A percentile compares a stretch with the other conserved stretches of the same genome.
These are phyloP conservation scores for Pyrenochaeta sp. DNA, from an alignment of 2,329 filamentous ascomycete species.

Conservation along the genomic window DNA sequence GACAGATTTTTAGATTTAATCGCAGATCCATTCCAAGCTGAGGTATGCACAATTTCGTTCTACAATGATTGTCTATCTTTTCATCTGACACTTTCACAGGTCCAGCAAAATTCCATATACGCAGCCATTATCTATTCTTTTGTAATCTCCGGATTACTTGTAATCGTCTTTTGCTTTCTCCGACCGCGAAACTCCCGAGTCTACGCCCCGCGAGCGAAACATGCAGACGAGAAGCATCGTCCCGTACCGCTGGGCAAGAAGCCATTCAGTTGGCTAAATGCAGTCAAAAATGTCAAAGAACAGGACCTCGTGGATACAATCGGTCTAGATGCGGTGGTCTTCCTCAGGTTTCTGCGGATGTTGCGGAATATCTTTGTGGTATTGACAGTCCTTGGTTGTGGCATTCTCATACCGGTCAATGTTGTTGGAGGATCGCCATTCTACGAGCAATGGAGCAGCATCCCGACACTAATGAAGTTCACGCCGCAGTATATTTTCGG, in stretches of 20 bases:
- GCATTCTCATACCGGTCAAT: constrained; percentile 83
- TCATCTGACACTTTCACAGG: constrained; percentile 48
- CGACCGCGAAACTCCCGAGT: constrained; percentile 90
- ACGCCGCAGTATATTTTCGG: constrained; percentile 65
- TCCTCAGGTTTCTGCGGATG: constrained; percentile 88
- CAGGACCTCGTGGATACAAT: constrained; percentile 79
- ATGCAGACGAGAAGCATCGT: constrained; percentile 89
- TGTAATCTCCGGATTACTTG: constrained; percentile 75
- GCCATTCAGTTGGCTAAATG: constrained; percentile 85
- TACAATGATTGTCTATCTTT: not conserved
- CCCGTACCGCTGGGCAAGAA: constrained; percentile 85
- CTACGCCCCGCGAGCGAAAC: constrained; percentile 92
- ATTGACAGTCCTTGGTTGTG: constrained; percentile 76
- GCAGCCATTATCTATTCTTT: constrained; percentile 83
- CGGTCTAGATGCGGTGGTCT: constrained; percentile 89
- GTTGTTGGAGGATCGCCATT: constrained; percentile 54
- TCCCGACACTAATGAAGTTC: constrained; percentile 57
- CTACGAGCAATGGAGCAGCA: constrained; percentile 37
- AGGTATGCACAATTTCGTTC: constrained; percentile 24
- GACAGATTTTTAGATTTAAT: constrained; percentile 53
- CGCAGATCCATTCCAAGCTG: constrained; percentile 49
- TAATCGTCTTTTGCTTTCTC: constrained; percentile 84
- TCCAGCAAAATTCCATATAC: constrained; percentile 72
- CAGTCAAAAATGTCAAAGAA: constrained; percentile 79
- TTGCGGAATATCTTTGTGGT: constrained; percentile 85